Base-by-base conservation (phyloP, 805 yeast species). In the Hemisphaericaspora nanyangensis region DNA sequence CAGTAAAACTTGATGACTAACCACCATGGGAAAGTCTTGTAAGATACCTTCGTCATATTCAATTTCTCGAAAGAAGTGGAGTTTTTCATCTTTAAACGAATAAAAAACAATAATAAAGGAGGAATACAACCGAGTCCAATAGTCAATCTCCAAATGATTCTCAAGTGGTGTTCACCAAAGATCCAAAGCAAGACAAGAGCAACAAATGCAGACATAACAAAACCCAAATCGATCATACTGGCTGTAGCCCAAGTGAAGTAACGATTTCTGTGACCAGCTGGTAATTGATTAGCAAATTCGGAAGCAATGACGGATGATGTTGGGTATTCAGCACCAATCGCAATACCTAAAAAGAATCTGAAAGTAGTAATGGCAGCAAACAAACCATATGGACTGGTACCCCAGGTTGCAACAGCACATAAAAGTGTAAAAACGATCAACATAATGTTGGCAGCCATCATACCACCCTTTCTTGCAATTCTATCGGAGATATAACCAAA, bases 301-400 rank as follows among this genome's bases (percentile, higher is more conserved):
- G 96, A 89, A 50, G 95, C 86, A 27, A 95, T 95, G 16, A 90
- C 91, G 7, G 95, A 83, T 32, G 96, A 89, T 8, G 95, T 83
- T 34, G 96, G 95, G 57, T 90, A 90, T 65, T 90, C 98, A 34
- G 95, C 90, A 51, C 98, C 98, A 50, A 91, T 85, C 52, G 90
- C 95, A 46, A 87, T 70, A 64, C 98, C 98, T 37, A 90, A 67
- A 63, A 90, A 82, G 61, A 86, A 86, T 61, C 98, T 76, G 59
- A 83, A 87, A 8, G 82, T 83, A 7, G 95, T 86, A 39, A 90
- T 64, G 13, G 95, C 93, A 12, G 88, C 82, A 45, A 91, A 77
- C 70, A 90, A 74, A 29, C 96, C 96, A 35, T 74, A 68, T 4
- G 86, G 76, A 27, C 79, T 65, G 20, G 61, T 78, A 52, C 96